Base-by-base conservation (phyloP, 225 moss, liverwort and hornwort species). In the Marchantia paleacea region DNA sequence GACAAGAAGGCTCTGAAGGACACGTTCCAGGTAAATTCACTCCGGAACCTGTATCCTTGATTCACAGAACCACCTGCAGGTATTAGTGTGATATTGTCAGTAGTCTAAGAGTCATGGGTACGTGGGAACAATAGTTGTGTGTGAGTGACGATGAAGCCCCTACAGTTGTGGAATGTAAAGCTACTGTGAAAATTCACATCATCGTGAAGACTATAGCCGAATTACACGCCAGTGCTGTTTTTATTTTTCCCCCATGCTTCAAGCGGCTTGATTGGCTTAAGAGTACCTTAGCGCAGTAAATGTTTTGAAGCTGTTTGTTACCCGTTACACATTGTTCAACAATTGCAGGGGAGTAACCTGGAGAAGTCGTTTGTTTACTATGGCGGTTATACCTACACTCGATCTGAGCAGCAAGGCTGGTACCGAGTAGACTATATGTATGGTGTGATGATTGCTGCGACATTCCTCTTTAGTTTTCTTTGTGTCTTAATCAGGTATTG, bases 341-440 rank as follows among this genome's bases (percentile, higher is more conserved):
- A 2, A 74, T 72, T 84, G 76, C 67, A 97, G 93, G 94, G 92
- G 8, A 82, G 90, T 86, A 85, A 83, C 22, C 80, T 94, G 81
- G 92, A 93, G 58, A 97, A 88, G 65, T 85, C 91, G 47, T 97
- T 91, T 87, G 74, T 97, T 22, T 97, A 89, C 52, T 97, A 90
- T 79, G 96, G 96, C 57, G 96, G 96, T 66, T 97, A 93, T 52
- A 70, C 90, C 4, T 97, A 97, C 80, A 9, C 66, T 7, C 74
- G 12, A 26, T 74, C 49, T 73, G 96, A 97, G 68, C 93, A 97
- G 83, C 58, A 24, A 39, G 90, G 90, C 57, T 86, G 86, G 87
- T 97, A 97, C 77, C 86, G 88, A 48, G 85, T 82, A 0, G 92
- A 97, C 71, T 94, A 91, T 10, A 88, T 93, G 90, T 97, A 97